phyloP scores from a whole-genome alignment of 1,139 yeast genomes.

The Suhomyces taliae region DNA sequence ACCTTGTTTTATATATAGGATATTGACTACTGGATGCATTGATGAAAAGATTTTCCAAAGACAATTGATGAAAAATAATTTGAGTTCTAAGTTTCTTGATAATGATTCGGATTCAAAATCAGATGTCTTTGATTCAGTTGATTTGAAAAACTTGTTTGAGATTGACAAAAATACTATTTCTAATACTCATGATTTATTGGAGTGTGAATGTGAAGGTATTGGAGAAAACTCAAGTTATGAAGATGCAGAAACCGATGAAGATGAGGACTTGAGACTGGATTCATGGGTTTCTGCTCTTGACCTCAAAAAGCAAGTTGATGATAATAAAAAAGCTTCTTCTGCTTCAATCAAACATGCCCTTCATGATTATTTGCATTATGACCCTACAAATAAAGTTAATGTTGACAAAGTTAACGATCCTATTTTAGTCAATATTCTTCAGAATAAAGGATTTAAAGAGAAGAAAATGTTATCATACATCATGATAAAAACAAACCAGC shows the following conservation, averaged over 20 bases:
- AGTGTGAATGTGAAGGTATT: constrained; percentile 64
- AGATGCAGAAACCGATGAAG: constrained; percentile 18
- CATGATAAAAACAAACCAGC: constrained; percentile 14
- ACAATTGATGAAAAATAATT: constrained; percentile 80
- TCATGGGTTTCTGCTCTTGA: constrained; percentile 57
- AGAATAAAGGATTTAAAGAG: constrained; percentile 12
- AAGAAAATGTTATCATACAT: constrained; percentile 14
- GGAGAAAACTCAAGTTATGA: constrained; percentile 28
- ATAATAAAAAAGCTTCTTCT: constrained; percentile 28
- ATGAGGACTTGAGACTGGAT: constrained; percentile 13
- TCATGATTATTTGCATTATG: constrained; percentile 59
- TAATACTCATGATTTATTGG: constrained; percentile 82
- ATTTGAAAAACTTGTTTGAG: constrained; percentile 74
- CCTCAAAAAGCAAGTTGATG: constrained; percentile 34
- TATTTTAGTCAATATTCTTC: constrained; percentile 14
- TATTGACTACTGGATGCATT: constrained; percentile 84
- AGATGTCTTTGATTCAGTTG: constrained; percentile 58
- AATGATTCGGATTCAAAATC: constrained; percentile 35
- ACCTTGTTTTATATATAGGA: constrained; percentile 79
- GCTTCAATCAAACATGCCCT: constrained; percentile 57
- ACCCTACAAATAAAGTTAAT: constrained; percentile 32
- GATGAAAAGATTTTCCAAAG: constrained; percentile 96
- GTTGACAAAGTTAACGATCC: constrained; percentile 11
- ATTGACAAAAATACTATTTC: constrained; percentile 52
- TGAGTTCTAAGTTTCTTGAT: constrained; percentile 78